phyloP scores from a whole-genome alignment of 139 green algal genomes.

The Microglena sp. region DNA sequence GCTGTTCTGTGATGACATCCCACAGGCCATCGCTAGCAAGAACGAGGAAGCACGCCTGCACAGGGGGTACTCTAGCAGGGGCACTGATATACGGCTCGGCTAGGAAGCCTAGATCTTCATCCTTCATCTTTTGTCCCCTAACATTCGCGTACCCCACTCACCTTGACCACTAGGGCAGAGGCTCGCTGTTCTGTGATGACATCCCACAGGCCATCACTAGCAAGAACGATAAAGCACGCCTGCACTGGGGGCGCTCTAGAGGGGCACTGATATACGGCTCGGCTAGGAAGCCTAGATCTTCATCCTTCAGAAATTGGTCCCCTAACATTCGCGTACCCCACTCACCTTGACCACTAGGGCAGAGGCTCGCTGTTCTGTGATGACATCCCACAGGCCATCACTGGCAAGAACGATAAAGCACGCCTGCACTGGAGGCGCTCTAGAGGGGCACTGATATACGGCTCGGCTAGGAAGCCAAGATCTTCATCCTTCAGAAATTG shows the following conservation, averaged over 20 bases:
- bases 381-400: constrained; percentile 51
- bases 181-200: constrained; percentile 26
- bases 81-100: no score
- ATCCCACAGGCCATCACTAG: constrained; percentile 48
- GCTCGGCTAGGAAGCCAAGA: constrained; percentile 44
- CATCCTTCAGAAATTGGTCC: constrained; percentile 50
- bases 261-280: constrained; percentile 35
- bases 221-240: constrained; percentile 30
- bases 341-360: no score
- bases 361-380: constrained; percentile 21
- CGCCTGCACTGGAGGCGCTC: neutral
- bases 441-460: constrained; percentile 19
- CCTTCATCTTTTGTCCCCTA: no score
- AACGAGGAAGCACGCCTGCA: constrained; percentile 32
- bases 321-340: no score
- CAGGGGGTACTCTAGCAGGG: no score
- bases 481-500: constrained; percentile 49
- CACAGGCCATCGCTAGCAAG: constrained; percentile 44
- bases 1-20: constrained; percentile 35
- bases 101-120: no score
- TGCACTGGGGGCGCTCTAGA: no score
- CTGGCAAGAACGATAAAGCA: constrained; percentile 33
- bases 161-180: no score
- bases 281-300: constrained; percentile 44
- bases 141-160: no score